These are phyloP conservation scores for Pneumocystis wakefieldiae DNA, from an alignment of 1,139 yeast species.

Conservation along the genomic window DNA sequence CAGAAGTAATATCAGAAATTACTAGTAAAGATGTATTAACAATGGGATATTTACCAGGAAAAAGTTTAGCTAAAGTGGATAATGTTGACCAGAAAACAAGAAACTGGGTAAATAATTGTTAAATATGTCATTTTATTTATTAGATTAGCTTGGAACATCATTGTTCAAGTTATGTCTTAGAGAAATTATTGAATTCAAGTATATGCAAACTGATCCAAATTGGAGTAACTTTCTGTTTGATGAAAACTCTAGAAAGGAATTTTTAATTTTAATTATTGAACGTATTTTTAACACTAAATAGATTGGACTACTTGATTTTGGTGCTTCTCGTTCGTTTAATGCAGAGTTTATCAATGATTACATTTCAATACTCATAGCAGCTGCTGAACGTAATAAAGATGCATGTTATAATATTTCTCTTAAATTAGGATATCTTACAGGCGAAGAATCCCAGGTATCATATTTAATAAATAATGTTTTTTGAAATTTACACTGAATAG, in stretches of 20 bases:
- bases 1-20: conserved; percentile 59
- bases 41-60: conserved; percentile 78
- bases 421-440: conserved; percentile 78
- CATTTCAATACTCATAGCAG: conserved; percentile 58
- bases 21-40: conserved; percentile 77
- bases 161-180: conserved; percentile 74
- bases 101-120: conserved; percentile 36
- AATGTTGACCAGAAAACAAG: conserved; percentile 53
- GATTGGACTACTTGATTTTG: conserved; percentile 82
- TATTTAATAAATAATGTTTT: background rate
- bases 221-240: conserved; percentile 96
- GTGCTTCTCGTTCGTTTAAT: conserved; percentile 75
- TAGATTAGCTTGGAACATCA: conserved; percentile 44
- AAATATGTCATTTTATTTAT: background rate
- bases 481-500: conserved; percentile 20
- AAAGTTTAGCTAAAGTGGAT: conserved; percentile 59
- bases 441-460: conserved; percentile 49
- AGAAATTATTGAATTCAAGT: conserved; percentile 71
- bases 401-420: conserved; percentile 51
- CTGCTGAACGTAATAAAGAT: conserved; percentile 53
- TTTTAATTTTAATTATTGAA: background rate
- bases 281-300: conserved; percentile 25
- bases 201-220: conserved; percentile 98
- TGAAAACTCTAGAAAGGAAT: conserved; percentile 26
- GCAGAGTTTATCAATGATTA: conserved; percentile 56